Evolutionary conservation across 2,329 filamentous ascomycete species (phyloP), one percentile per base, ranked within the genome.

Genomic region (Aspergillus aculeatinus): DNA sequence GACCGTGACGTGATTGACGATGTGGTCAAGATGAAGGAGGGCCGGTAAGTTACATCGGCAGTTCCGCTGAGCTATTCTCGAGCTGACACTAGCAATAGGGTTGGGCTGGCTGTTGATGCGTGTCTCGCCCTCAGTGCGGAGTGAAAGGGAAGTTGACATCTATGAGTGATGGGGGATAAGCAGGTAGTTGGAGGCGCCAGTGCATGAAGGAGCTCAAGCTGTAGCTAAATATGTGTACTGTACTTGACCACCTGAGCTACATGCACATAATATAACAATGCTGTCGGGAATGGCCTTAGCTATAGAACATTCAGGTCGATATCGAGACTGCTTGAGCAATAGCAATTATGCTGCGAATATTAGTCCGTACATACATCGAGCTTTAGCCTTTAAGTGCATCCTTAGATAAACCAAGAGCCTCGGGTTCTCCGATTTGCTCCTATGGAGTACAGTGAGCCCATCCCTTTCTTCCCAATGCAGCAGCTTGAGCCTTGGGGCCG

Each of bases 1-100:
- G 95, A 99, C 75, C 87, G 87, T 70, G 96, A 99, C 52, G 85
- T 99, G 42, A 98, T 99, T 72, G 93, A 93, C 70, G 95, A 99
- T 78, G 95, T 99, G 47, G 95, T 99, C 27, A 88, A 94, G 74
- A 87, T 96, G 80, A 97, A 99, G 78, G 89, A 97, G 77, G 96
- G 95, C 73, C 87, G 91, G 92, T 94, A 76, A 80, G 90, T 85
- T 55, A 57, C 39, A 23, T 52, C 39, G 31, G 57, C 48, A 16
- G 57, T 19, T 42, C 14, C 1, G 21, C 21, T 2, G 2, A 16
- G 4, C 35, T 14, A 29, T 2, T 39, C 50, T 33, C 47, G 21
- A 53, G 57, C 64, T 70, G 53, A 69, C 47, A 19, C 42, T 53
- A 35, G 61, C 62, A 53, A 55, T 67, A 92, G 90, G 76, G 90